Base-by-base conservation (phyloP, 2,329 filamentous ascomycete genomes). In the Phialemoniopsis sp. region DNA sequence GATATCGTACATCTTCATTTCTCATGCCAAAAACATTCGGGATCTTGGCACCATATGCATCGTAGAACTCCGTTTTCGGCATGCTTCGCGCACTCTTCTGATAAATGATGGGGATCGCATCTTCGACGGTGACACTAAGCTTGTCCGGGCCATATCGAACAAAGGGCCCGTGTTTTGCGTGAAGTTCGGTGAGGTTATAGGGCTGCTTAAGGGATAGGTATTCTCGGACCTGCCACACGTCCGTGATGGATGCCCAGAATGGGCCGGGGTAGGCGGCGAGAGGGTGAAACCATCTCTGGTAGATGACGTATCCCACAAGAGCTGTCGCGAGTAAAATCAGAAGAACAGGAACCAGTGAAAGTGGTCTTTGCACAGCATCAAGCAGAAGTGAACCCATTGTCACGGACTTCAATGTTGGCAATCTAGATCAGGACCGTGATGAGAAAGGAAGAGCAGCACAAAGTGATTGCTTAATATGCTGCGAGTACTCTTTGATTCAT, bases 1-100 rank as follows among this genome's bases (percentile, higher is more conserved):
- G 13, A 17, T 13, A 12, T 39, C 39, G 35, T 39, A 45, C 45
- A 28, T 14, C 17, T 38, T 58, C 57, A 45, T 62, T 54, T 18
- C 55, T 39, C 47, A 52, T 59, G 3, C 57, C 57, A 42, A 61
- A 62, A 0, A 62, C 46, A 43, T 62, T 62, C 2, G 59, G 56
- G 39, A 54, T 49, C 8, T 46, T 43, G 2, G 53, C 47, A 2
- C 50, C 52, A 36, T 51, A 63, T 3, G 52, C 59, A 48, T 62
- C 55, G 36, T 61, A 62, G 38, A 60, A 60, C 30, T 59, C 52
- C 0, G 54, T 59, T 44, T 62, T 62, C 4, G 54, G 55, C 50
- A 60, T 56, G 13, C 33, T 38, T 9, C 46, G 41, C 5, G 46
- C 51, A 33, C 48, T 47, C 29, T 51, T 54, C 31, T 59, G 52